Percentiles rank a stretch among this genome's conserved stretches.
Evolutionary conservation across 805 yeast species (phyloP).

Genomic region (Wickerhamomyces bovis): DNA sequence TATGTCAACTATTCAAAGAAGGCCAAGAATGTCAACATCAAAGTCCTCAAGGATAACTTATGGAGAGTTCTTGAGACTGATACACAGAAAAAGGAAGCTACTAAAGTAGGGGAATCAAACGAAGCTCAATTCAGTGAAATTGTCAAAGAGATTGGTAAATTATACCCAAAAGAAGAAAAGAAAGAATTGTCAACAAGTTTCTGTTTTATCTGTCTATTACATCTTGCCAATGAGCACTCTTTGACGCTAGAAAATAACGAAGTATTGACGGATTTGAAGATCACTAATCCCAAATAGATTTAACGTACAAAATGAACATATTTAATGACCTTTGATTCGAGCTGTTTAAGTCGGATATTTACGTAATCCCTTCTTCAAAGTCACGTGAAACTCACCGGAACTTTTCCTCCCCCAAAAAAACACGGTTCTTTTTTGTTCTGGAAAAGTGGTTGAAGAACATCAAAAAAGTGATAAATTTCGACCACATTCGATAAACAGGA

Average conservation of each 20-base stretch:
- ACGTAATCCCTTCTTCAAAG: no score
- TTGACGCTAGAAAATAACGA: constrained; percentile 35
- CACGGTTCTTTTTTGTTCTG: not conserved
- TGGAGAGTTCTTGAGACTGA: constrained; percentile 49
- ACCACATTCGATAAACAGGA: not conserved
- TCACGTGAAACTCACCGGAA: not conserved
- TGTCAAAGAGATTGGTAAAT: constrained; percentile 40
- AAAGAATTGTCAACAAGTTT: constrained; percentile 78
- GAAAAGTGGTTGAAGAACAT: not conserved
- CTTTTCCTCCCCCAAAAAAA: not conserved
- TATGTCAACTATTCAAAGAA: constrained; percentile 57
- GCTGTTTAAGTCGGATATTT: no score
- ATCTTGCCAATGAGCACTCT: constrained; percentile 83
- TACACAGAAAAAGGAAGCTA: not conserved
- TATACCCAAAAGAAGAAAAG: constrained; percentile 50
- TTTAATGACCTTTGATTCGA: not conserved
- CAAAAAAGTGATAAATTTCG: not conserved
- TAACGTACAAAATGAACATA: not conserved
- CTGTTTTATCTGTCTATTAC: constrained; percentile 77
- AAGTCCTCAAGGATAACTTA: constrained; percentile 62
- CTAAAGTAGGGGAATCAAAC: not conserved
- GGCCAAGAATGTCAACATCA: constrained; percentile 77
- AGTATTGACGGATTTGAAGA: constrained; percentile 14
- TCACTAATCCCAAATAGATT: not conserved
- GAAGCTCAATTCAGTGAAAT: constrained; percentile 36